Evolutionary conservation across 208 protist genomes (phyloP).

Genomic region (Borovskyia barvae): DNA sequence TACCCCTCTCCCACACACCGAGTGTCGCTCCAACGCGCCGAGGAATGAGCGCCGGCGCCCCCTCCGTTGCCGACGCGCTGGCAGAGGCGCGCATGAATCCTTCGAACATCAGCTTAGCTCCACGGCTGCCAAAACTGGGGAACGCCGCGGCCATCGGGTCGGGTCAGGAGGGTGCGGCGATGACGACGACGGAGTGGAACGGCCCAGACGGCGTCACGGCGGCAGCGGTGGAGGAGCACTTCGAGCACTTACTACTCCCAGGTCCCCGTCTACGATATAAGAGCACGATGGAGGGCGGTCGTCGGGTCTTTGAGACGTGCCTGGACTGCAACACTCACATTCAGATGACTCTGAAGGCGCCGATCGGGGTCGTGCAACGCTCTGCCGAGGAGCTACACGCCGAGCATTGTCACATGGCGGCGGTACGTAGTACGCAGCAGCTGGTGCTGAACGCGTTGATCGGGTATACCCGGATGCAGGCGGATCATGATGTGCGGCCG

Average conservation of each 20-base stretch:
- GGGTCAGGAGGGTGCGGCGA: conserved; percentile 3
- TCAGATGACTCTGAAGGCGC: conserved; percentile 76
- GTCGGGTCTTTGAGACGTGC: conserved; percentile 77
- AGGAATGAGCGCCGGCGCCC: conserved; percentile 4
- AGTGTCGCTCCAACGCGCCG: conserved; percentile 6
- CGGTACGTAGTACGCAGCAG: conserved; percentile 79
- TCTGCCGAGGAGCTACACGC: conserved; percentile 76
- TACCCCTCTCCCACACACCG: no score
- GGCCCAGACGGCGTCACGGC: background rate
- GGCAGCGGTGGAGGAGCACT: conserved; percentile 27
- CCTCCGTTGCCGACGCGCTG: conserved; percentile 24
- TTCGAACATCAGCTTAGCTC: conserved; percentile 24
- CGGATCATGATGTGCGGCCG: conserved; percentile 53
- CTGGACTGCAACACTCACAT: conserved; percentile 86
- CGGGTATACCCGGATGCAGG: conserved; percentile 76
- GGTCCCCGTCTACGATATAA: conserved; percentile 78
- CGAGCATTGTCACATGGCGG: conserved; percentile 88
- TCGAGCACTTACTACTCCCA: conserved; percentile 70
- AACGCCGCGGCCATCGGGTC: conserved; percentile 15
- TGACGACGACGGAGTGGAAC: conserved; percentile 1
- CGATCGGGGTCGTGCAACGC: conserved; percentile 63
- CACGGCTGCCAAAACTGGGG: conserved; percentile 24
- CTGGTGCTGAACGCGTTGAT: conserved; percentile 79
- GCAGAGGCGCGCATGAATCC: conserved; percentile 29
- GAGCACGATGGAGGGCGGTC: conserved; percentile 46